These are phyloP conservation scores for Bertia moriformis DNA, from an alignment of 2,329 filamentous ascomycete genomes.

Conservation along the genomic window DNA sequence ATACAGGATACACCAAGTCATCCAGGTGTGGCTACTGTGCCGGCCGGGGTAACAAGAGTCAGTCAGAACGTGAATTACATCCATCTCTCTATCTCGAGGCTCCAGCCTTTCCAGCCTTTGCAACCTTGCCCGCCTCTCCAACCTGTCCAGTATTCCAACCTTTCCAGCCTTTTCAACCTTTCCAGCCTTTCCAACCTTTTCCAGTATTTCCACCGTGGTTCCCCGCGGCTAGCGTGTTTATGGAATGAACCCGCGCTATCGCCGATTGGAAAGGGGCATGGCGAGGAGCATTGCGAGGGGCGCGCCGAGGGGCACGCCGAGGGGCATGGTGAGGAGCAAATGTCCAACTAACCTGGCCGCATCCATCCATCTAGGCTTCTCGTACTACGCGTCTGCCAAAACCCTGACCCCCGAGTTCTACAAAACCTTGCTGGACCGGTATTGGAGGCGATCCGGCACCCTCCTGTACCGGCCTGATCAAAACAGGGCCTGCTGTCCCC, in stretches of 20 bases:
- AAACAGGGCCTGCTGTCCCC: slow-evolving; percentile 72
- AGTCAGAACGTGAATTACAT: slow-evolving; percentile 29
- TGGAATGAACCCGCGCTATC: neutral
- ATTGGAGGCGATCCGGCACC: slow-evolving; percentile 61
- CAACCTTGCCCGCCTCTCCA: no score
- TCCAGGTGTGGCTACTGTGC: slow-evolving; percentile 38
- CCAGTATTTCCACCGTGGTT: neutral
- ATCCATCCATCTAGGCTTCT: slow-evolving; percentile 37
- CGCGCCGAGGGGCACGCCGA: slow-evolving; percentile 3
- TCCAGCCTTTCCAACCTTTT: neutral
- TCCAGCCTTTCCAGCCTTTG: neutral
- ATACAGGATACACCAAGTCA: slow-evolving; percentile 33
- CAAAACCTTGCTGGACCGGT: slow-evolving; percentile 57
- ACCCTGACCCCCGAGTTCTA: slow-evolving; percentile 54
- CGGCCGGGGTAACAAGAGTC: slow-evolving; percentile 28
- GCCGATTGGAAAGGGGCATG: neutral
- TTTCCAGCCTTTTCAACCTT: neutral
- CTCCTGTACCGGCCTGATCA: slow-evolving; percentile 70
- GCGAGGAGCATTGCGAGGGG: neutral
- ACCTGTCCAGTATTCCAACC: slow-evolving; percentile 2
- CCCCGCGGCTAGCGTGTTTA: slow-evolving; percentile 4
- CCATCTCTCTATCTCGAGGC: slow-evolving; percentile 5
- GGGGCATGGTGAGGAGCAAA: slow-evolving; percentile 10
- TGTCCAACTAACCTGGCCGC: slow-evolving; percentile 10
- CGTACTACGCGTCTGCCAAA: slow-evolving; percentile 54